Evolutionary conservation across 345 rosid genomes (phyloP), one percentile per base, ranked within the genome.

Genomic region (Carallia brachiata): DNA sequence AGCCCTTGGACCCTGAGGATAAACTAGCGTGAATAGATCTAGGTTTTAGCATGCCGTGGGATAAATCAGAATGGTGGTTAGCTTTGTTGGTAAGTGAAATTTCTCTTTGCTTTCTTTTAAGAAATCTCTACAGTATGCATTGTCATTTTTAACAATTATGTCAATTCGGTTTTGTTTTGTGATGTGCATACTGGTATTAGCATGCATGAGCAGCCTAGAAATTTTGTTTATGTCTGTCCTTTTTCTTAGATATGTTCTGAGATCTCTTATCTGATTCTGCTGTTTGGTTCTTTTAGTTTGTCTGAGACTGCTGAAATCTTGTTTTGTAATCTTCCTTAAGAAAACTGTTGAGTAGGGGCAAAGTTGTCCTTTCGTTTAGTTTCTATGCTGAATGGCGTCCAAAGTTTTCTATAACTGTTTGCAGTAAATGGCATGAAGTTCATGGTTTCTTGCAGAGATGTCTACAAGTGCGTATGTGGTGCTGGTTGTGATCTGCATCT

Each of bases 21-120:
- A 90, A 87, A 81, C 74, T 86, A 23, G 23, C 23, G 23, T 23
- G 23, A 64, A 74, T 95, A 47, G 97, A 97, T 16, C 92, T 97
- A 97, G 84, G 92, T 70, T 93, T 97, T 55, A 88, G 86, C 79
- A 92, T 90, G 97, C 97, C 96, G 8, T 92, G 97, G 99, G 99
- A 95, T 73, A 89, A 83, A 83, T 52, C 99, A 28, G 90, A 95
- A 75, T 86, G 90, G 32, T 95, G 97, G 93, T 90, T 80, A 97
- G 97, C 61, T 85, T 87, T 81, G 83, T 79, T 96, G 97, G 99
- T 95, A 65, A 80, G 85, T 48, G 56, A 18, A 71, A 52, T 36
- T 30, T 64, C 36, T 62, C 18, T 7, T 5, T 23, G 61, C 34
- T 32, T 66, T 13, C 44, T 55, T 66, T 44, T 5, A 31, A 7